Evolutionary conservation across 805 yeast species (phyloP).

Genomic region (Saccharomycopsis capsularis): DNA sequence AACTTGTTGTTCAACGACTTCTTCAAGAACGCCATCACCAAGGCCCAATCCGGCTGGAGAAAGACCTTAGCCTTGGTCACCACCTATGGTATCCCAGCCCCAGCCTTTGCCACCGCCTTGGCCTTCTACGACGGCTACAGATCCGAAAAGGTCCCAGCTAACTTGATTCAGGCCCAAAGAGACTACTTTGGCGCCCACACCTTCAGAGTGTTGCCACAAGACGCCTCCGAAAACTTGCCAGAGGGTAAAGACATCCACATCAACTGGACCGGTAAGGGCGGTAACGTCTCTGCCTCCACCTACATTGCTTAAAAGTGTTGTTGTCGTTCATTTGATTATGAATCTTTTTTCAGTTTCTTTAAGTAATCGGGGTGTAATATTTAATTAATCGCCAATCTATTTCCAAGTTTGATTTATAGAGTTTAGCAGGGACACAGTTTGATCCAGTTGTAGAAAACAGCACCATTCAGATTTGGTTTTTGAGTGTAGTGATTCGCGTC

Average conservation of each 20-base stretch:
- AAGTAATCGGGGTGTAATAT: too few species aligned
- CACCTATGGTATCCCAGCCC: constrained; percentile 89
- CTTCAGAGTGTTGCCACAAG: constrained; percentile 88
- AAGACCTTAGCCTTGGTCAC: constrained; percentile 70
- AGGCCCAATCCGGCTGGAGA: constrained; percentile 98
- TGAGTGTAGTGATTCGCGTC: too few species aligned
- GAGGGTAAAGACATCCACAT: constrained; percentile 80
- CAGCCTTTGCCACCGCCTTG: constrained; percentile 95
- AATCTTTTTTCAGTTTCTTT: too few species aligned
- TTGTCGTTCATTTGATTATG: too few species aligned
- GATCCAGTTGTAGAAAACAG: too few species aligned
- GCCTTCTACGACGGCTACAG: constrained; percentile 99
- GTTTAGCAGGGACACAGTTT: too few species aligned
- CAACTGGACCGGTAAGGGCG: constrained; percentile 99
- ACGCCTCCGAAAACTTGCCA: constrained; percentile 69
- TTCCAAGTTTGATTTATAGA: too few species aligned
- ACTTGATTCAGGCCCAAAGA: constrained; percentile 98
- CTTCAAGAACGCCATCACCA: constrained; percentile 83
- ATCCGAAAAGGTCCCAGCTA: constrained; percentile 92
- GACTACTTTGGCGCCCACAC: constrained; percentile 99
- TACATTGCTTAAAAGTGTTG: constrained; percentile 94
- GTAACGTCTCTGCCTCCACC: constrained; percentile 92
- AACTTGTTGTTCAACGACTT: constrained; percentile 93
- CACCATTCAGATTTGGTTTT: too few species aligned
- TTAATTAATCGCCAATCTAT: too few species aligned